Conservation (phyloP, 352 stramenopile genomes). For the Globisporangium megalacanthum region DNA sequence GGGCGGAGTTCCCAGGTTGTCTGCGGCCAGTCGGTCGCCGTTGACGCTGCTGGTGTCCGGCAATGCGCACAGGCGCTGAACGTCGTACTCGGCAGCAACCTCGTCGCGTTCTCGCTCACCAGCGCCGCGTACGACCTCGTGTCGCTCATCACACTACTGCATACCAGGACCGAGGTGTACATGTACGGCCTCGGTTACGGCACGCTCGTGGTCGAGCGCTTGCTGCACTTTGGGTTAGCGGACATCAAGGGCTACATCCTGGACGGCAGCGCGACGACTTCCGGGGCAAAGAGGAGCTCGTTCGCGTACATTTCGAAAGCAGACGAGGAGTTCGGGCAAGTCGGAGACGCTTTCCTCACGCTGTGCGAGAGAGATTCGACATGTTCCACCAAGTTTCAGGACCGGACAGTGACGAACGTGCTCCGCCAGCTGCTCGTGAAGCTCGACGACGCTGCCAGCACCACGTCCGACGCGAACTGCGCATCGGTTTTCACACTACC, state of each 20-base stretch:
- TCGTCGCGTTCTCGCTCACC: conserved; percentile 59
- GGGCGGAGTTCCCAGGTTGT: conserved; percentile 37
- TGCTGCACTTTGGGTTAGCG: conserved; percentile 46
- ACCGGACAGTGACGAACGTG: conserved; percentile 25
- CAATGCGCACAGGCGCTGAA: conserved; percentile 16
- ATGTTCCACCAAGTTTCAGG: conserved; percentile 35
- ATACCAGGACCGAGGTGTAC: conserved; percentile 33
- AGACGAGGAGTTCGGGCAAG: conserved; percentile 37
- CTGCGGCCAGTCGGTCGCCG: conserved; percentile 16
- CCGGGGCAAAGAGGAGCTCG: conserved; percentile 15
- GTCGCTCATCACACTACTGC: conserved; percentile 37
- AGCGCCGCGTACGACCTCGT: conserved; percentile 60
- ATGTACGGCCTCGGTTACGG: conserved; percentile 71
- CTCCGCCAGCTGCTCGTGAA: conserved; percentile 30
- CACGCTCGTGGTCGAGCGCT: conserved; percentile 52
- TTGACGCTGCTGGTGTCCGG: conserved; percentile 1
- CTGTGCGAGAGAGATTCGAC: conserved; percentile 37
- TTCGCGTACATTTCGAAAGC: conserved; percentile 24
- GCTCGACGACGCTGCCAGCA: conserved; percentile 16
- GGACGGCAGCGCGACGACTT: conserved; percentile 40
- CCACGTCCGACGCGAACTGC: conserved; percentile 7
- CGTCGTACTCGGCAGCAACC: conserved; percentile 16
- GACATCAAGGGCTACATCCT: conserved; percentile 57
- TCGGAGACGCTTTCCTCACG: conserved; percentile 36
- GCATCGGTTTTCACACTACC: conserved; percentile 4